Base-by-base conservation (phyloP, 2,329 filamentous ascomycete genomes). In the Exserohilum turcica region DNA sequence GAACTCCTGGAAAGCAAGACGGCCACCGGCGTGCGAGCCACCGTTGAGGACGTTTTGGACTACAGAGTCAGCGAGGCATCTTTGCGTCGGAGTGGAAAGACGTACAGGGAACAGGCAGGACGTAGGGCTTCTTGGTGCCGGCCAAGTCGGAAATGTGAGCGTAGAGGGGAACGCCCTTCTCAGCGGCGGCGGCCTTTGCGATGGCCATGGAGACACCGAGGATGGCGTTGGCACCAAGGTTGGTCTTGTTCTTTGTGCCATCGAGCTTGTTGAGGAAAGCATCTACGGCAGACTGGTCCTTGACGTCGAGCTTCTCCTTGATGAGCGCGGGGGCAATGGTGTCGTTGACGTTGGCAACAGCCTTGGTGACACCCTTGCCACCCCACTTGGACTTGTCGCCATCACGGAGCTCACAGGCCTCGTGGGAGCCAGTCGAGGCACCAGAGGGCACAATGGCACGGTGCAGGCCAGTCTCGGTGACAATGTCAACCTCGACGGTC, bases 401-500 rank as follows among this genome's bases (percentile, higher is more conserved):
- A 71, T 84, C 82, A 57, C 79, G 78, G 62, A 82, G 78, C 70
- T 81, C 79, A 72, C 78, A 80, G 45, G 79, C 79, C 69, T 82
- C 79, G 72, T 82, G 78, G 53, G 78, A 79, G 62, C 79, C 75
- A 72, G 92, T 97, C 71, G 93, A 97, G 73, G 93, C 93, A 78
- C 93, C 93, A 65, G 92, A 97, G 72, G 93, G 93, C 61, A 97
- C 93, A 77, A 97, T 97, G 77, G 93, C 92, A 76, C 93, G 92
- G 87, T 97, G 92, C 62, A 97, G 88, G 75, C 93, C 93, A 71
- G 90, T 95, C 83, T 96, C 91, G 70, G 92, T 97, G 81, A 96
- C 89, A 71, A 97, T 86, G 78, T 97, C 93, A 73, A 97, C 93
- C 85, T 97, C 93, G 75, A 97, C 93, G 76, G 94, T 99, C 74